Evolutionary conservation across 2,329 filamentous ascomycete genomes (phyloP).

Genomic region (Aspergillus unguis): DNA sequence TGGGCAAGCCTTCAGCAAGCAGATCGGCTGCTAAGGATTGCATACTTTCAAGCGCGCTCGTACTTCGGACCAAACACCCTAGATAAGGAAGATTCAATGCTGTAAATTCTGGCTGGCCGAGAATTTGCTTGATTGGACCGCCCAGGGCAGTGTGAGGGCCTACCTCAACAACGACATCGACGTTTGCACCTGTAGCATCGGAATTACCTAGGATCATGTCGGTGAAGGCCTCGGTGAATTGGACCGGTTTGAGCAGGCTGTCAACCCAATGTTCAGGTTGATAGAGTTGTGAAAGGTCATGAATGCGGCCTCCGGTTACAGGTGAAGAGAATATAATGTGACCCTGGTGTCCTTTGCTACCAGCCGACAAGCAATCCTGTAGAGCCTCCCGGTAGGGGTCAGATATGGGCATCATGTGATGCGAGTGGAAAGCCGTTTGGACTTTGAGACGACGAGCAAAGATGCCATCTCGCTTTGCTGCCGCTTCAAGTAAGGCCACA

Average conservation of each 20-base stretch:
- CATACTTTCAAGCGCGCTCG: slow-evolving; percentile 1
- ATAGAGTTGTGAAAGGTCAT: background rate
- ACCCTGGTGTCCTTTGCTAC: background rate
- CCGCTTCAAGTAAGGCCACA: background rate
- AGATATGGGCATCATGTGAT: background rate
- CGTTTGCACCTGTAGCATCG: slow-evolving; percentile 10
- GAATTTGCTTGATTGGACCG: slow-evolving; percentile 26
- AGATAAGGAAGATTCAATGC: background rate
- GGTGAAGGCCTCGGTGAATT: background rate
- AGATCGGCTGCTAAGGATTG: background rate
- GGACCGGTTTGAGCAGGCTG: background rate
- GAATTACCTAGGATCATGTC: background rate
- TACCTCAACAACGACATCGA: slow-evolving; percentile 23
- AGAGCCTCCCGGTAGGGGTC: background rate
- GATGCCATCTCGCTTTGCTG: background rate
- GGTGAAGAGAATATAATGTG: background rate
- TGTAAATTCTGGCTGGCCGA: background rate
- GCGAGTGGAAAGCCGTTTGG: slow-evolving; percentile 2
- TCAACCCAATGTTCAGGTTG: background rate
- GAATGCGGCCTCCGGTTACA: background rate
- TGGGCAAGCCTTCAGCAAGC: background rate
- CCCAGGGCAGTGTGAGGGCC: slow-evolving; percentile 37
- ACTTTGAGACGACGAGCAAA: background rate
- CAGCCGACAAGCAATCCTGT: background rate
- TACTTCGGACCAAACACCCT: background rate